Conservation (phyloP, 768 basidiomycete genomes). For the Russula sp. region DNA sequence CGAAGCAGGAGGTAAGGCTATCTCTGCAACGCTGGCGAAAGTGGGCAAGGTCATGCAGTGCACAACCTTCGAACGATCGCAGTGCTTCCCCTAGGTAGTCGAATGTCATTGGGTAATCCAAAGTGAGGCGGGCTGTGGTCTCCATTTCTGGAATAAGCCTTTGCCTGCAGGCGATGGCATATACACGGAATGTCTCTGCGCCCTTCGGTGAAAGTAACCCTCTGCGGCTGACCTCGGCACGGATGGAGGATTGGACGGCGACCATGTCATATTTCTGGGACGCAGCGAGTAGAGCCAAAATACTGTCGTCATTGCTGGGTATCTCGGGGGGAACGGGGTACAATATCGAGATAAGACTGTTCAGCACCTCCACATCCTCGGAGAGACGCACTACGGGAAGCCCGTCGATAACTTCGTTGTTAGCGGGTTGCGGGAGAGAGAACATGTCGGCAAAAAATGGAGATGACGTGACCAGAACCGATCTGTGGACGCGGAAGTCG, state of each 20-base stretch:
- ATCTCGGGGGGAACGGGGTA: not conserved
- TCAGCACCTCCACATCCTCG: not conserved
- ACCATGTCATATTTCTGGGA: conserved; percentile 10
- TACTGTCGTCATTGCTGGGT: not conserved
- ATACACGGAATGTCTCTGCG: not conserved
- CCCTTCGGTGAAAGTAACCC: not conserved
- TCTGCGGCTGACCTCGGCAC: not conserved
- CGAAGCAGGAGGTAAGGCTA: not conserved
- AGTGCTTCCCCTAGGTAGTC: not conserved
- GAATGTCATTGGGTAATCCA: not conserved
- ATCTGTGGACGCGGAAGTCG: not conserved
- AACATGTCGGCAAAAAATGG: conserved; percentile 1
- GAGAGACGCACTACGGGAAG: not conserved
- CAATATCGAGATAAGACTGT: conserved; percentile 4
- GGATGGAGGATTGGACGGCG: not conserved
- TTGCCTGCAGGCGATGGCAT: not conserved
- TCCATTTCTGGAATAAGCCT: not conserved
- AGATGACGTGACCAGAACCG: not conserved
- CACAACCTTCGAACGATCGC: not conserved
- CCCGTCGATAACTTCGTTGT: not conserved
- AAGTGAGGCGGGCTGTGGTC: not conserved
- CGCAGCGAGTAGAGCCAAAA: conserved; percentile 4
- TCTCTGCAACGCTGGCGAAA: not conserved
- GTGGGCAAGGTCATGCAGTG: not conserved
- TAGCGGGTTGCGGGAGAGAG: not conserved